Base-by-base conservation (phyloP, 305 asterid species). In the Rubia peregrina region DNA sequence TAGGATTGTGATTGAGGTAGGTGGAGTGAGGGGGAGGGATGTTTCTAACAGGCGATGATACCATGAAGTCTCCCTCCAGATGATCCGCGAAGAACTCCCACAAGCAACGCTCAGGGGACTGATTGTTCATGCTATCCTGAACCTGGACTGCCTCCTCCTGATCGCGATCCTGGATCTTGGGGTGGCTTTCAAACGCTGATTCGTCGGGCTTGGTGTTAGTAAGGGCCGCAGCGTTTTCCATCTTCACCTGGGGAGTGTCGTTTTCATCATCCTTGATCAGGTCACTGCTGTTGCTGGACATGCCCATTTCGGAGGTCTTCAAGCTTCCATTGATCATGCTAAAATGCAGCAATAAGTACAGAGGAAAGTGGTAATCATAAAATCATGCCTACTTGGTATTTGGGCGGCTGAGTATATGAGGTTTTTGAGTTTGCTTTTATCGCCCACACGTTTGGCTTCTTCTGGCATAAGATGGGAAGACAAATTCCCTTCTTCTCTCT, bases 41-140 rank as follows among this genome's bases (percentile, higher is more conserved):
- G 84, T 74, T 84, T 71, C 90, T 65, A 9, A 87, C 82, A 0
- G 96, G 97, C 0, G 97, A 90, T 17, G 85, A 89, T 46, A 89
- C 77, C 97, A 90, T 90, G 84, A 86, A 89, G 49, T 90, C 97
- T 1, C 71, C 83, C 19, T 88, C 96, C 1, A 83, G 62, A 11
- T 86, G 86, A 64, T 90, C 97, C 0, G 92, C 75, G 22, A 90
- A 85, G 60, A 86, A 82, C 7, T 90, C 97, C 97, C 92, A 89
- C 5, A 85, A 26, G n/a, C 89, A 82, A 12, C 80, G 83, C 22
- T 89, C 97, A 0, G 97, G 92, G 61, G 97, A 90, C 3, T 84
- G 90, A 68, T 6, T 40, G 44, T 17, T 38, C 8, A 36, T 41
- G 17, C 38, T 11, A 38, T 19, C 12, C 40, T 10, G 17, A 36